Percentiles rank a stretch among this genome's conserved stretches.
These are phyloP conservation scores for Tolypocladium pustulatum DNA, from an alignment of 2,329 filamentous ascomycete species.

Conservation along the genomic window DNA sequence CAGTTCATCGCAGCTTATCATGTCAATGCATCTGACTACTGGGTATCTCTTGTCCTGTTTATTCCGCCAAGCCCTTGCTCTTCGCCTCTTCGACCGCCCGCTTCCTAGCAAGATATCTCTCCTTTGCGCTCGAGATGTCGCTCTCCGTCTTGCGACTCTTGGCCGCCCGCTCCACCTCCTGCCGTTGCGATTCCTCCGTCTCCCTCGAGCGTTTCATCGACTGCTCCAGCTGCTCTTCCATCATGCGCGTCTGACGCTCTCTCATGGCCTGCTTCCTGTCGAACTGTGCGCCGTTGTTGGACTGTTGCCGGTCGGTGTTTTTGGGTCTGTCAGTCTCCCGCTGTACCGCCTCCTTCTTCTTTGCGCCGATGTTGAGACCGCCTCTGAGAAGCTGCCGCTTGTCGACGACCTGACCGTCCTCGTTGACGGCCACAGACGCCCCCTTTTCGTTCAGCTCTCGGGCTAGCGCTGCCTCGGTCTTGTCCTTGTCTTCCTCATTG, in stretches of 20 bases:
- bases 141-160: constrained; percentile 71
- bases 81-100: constrained; percentile 61
- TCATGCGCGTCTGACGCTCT: constrained; percentile 67
- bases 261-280: constrained; percentile 56
- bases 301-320: constrained; percentile 22
- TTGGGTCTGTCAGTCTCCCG: constrained; percentile 11
- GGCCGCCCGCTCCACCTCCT: constrained; percentile 49
- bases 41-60: constrained; percentile 19
- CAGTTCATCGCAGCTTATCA: neutral
- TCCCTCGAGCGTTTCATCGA: constrained; percentile 62
- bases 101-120: constrained; percentile 71
- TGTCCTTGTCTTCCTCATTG: constrained; percentile 36
- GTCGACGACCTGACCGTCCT: constrained; percentile 75
- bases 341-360: constrained; percentile 39
- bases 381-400: constrained; percentile 70
- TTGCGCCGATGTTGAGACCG: constrained; percentile 62
- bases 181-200: constrained; percentile 54
- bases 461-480: constrained; percentile 53
- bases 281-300: constrained; percentile 28
- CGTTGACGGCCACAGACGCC: constrained; percentile 58
- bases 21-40: constrained; percentile 3
- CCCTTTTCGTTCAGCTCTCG: constrained; percentile 54
- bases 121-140: constrained; percentile 68
- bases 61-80: constrained; percentile 30
- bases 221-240: constrained; percentile 67